Evolutionary conservation across 257 asterid genomes (phyloP).

Genomic region (Scutellaria barbata): DNA sequence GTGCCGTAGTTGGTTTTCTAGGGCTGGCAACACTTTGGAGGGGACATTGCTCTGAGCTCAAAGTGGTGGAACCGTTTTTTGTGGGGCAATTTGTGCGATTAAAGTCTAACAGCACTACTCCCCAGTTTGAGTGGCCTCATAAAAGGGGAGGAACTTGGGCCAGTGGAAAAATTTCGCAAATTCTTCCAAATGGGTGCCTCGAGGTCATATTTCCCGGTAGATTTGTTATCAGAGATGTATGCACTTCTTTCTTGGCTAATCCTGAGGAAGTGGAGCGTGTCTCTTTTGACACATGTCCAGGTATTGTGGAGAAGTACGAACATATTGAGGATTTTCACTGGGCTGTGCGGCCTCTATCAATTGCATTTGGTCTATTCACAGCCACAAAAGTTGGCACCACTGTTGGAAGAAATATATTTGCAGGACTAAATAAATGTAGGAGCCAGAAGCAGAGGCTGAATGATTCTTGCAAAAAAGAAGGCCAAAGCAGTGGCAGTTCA

Average conservation of each 20-base stretch:
- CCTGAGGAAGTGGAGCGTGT: conserved; percentile 63
- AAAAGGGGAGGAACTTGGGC: conserved; percentile 54
- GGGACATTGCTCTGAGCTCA: conserved; percentile 56
- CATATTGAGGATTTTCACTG: conserved; percentile 68
- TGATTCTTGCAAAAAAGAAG: conserved; percentile 12
- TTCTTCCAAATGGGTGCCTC: conserved; percentile 72
- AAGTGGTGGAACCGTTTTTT: conserved; percentile 43
- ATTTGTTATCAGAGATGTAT: conserved; percentile 42
- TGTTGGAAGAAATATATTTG: conserved; percentile 42
- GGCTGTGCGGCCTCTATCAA: conserved; percentile 59
- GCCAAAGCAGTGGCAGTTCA: conserved; percentile 28
- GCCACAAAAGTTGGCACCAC: conserved; percentile 49
- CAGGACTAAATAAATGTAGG: conserved; percentile 5
- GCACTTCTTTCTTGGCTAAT: conserved; percentile 49
- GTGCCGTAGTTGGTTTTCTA: conserved; percentile 47
- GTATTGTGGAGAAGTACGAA: conserved; percentile 62
- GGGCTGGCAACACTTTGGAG: conserved; percentile 63
- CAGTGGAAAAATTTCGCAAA: conserved; percentile 53
- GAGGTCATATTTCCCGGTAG: conserved; percentile 57
- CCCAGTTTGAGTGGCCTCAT: conserved; percentile 63
- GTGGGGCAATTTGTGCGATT: conserved; percentile 58
- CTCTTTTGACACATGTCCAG: conserved; percentile 57
- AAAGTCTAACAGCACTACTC: conserved; percentile 46
- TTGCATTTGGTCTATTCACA: conserved; percentile 44
- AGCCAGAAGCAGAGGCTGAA: conserved; percentile 27